Base-by-base conservation (phyloP, 148 eudicot genomes). In the Diospyros kaki region DNA sequence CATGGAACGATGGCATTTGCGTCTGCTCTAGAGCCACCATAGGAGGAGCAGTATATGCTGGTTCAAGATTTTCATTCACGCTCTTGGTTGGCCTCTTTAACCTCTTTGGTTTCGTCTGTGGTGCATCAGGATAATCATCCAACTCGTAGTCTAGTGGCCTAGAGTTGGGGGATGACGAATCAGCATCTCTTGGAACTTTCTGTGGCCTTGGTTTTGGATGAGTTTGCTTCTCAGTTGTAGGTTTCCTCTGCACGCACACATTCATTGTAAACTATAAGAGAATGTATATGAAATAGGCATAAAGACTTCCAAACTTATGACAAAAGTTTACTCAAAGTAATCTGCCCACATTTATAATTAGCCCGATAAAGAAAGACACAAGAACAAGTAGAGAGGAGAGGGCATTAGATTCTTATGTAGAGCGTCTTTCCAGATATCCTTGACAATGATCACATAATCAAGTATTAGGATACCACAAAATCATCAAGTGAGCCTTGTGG, bases 71-170 rank as follows among this genome's bases (percentile, higher is more conserved):
- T 76, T 91, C 97, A 58, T 94, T 91, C 43, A 94, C 93, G 68
- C 97, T 94, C 89, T 92, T 94, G 13, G 98, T 94, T 7, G 90
- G 92, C 72, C 98, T 85, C 81, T 92, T 90, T 65, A 82, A 79
- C 76, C 93, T 88, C 85, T 92, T 92, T 28, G 95, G 82, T 82
- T 82, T 86, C 72, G 80, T 89, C 55, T 72, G 85, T 53, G 54
- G 77, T 4, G 65, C 73, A 51, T 81, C 88, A 10, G 77, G 42
- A 45, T 74, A 74, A 58, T 82, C 94, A 62, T 84, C 88, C 14
- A 85, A 46, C 69, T 88, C 93, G 11, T 63, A 66, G 39, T 79
- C 84, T 62, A 71, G 71, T n/a, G 58, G 69, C 56, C 74, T 69
- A 56, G 82, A 75, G 42, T 73, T 84, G 2, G 83, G 76, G 54